Evolutionary conservation across 371 early-diverging fungal species (phyloP), one percentile per base, ranked within the genome.

Genomic region (Blastocladiella emersonii): DNA sequence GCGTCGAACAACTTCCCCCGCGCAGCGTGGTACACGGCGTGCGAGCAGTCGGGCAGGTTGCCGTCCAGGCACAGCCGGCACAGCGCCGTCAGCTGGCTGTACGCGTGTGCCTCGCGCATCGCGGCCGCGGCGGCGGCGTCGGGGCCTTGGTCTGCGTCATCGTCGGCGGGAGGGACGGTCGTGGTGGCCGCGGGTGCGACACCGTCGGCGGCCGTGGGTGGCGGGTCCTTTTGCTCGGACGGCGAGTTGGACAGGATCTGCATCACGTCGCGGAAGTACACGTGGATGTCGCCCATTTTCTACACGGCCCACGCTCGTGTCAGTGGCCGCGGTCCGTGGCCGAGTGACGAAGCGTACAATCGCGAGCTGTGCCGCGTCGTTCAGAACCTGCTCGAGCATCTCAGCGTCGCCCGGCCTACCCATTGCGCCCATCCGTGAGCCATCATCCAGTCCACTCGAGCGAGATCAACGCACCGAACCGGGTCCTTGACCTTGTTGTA

Each of bases 61-160:
- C 53, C 53, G 53, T 51, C 53, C 27, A 51, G 27, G 53, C 53
- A 51, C 3, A 30, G 53, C 15, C 53, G 53, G 53, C 53, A 51
- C 32, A 51, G 53, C 8, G 15, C 15, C 30, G 53, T 51, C 30
- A 51, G 53, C 15, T 51, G 27, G 21, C 8, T 3, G 53, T 51
- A 51, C 15, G 53, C 53, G 2, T 27, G 8, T 3, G 53, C 8
- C 8, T 51, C 53, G 48, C 48, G 39, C 7, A 37, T 5, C 5
- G 39, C 39, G 5, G 39, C 39, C 7, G 39, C 13, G 39, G 5
- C 39, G 5, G 5, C 39, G 39, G 39, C 7, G 39, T 5, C 13
- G 7, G 13, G 39, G 5, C 13, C 39, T 37, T 37, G 7, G 39
- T 5, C 39, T 5, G 39, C 39, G 39, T 5, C 39, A 13, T 13